Percentiles rank a stretch among this genome's conserved stretches.
These are phyloP conservation scores for Boletus rubescentipes DNA, from an alignment of 768 basidiomycete species.

Conservation along the genomic window DNA sequence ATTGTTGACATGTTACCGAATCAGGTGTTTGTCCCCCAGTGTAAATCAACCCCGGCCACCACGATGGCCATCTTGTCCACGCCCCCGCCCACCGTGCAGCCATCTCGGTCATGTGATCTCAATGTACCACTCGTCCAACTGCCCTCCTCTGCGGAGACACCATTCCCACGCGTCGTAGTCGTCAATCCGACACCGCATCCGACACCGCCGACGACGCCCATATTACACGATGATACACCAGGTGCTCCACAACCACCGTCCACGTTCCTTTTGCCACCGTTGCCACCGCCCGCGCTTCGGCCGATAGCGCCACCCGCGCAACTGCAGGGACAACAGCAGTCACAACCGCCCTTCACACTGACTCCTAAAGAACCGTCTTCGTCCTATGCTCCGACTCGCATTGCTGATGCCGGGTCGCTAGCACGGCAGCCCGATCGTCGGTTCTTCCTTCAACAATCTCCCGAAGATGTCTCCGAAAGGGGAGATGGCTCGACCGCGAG, in stretches of 20 bases:
- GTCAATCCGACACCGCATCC: constrained; percentile 78
- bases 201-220: constrained; percentile 73
- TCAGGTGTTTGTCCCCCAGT: constrained; percentile 29
- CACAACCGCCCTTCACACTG: constrained; percentile 17
- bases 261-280: constrained; percentile 30
- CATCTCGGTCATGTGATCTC: constrained; percentile 14
- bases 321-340: constrained; percentile 11
- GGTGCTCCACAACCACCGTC: constrained; percentile 26
- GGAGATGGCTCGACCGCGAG: constrained; percentile 31
- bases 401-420: constrained; percentile 25
- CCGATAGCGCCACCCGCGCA: background rate
- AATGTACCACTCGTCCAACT: constrained; percentile 29
- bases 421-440: constrained; percentile 40
- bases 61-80: constrained; percentile 4
- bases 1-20: constrained; percentile 62
- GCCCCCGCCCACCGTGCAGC: constrained; percentile 1
- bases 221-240: constrained; percentile 30
- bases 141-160: constrained; percentile 26
- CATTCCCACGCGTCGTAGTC: constrained; percentile 59
- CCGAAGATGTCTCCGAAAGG: constrained; percentile 38
- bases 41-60: constrained; percentile 4
- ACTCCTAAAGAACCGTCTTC: constrained; percentile 1
- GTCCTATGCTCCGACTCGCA: constrained; percentile 8
- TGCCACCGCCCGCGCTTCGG: constrained; percentile 26
- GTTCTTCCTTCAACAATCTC: constrained; percentile 47